phyloP scores from a whole-genome alignment of 1,284 basidiomycete genomes.

The Ustilago loliicola region DNA sequence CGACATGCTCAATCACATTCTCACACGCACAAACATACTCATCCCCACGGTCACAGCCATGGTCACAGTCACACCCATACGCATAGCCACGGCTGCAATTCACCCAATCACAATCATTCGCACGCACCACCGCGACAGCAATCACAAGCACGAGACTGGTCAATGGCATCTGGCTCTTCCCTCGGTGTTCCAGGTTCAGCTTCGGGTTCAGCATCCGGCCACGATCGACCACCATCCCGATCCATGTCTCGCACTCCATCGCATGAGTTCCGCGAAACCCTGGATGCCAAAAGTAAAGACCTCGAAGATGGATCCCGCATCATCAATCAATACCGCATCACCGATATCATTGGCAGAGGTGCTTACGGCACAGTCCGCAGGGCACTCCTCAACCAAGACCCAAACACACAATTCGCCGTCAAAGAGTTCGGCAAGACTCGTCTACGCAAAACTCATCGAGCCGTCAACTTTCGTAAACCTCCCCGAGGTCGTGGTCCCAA shows the following conservation, averaged over 20 bases:
- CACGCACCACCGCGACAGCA: slow-evolving; percentile 8
- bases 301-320: slow-evolving; percentile 65
- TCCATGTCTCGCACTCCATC: slow-evolving; percentile 44
- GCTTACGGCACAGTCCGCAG: slow-evolving; percentile 65
- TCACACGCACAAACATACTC: background rate
- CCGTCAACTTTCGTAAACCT: slow-evolving; percentile 39
- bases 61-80: slow-evolving; percentile 1
- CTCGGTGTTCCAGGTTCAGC: slow-evolving; percentile 21
- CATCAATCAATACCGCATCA: slow-evolving; percentile 69
- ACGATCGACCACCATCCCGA: slow-evolving; percentile 28
- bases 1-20: slow-evolving; percentile 6
- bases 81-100: slow-evolving; percentile 2
- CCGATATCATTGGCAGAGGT: slow-evolving; percentile 63
- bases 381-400: slow-evolving; percentile 55
- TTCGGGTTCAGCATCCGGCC: slow-evolving; percentile 6
- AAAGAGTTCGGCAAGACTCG: slow-evolving; percentile 70
- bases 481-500: slow-evolving; percentile 6
- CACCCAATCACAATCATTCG: slow-evolving; percentile 9
- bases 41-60: slow-evolving; percentile 14
- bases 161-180: slow-evolving; percentile 22
- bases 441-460: slow-evolving; percentile 55
- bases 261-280: slow-evolving; percentile 59
- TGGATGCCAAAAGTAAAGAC: slow-evolving; percentile 64
- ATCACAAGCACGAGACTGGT: slow-evolving; percentile 21
- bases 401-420: slow-evolving; percentile 49